phyloP scores from a whole-genome alignment of 2,329 filamentous ascomycete species.

The Tympanopsis confertula region DNA sequence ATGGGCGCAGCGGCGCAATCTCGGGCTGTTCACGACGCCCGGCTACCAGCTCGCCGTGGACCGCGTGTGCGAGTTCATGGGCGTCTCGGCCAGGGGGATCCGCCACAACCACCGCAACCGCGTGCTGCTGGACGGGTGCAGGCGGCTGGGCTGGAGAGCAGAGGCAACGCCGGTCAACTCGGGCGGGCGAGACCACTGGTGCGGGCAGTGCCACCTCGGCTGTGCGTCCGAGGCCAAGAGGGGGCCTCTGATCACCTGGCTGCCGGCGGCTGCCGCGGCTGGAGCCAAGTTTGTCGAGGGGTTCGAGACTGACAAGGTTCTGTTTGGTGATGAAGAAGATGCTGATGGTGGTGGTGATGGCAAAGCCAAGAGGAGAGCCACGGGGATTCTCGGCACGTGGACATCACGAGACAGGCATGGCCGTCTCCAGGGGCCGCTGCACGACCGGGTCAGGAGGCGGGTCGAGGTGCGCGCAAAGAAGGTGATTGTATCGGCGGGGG shows the following conservation, averaged over 20 bases:
- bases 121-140: constrained; percentile 62
- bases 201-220: constrained; percentile 51
- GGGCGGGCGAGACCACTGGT: constrained; percentile 61
- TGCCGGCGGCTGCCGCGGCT: constrained; percentile 67
- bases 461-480: constrained; percentile 68
- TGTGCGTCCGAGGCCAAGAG: constrained; percentile 63
- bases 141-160: constrained; percentile 61
- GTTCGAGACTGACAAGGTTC: constrained; percentile 57
- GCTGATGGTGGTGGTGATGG: constrained; percentile 16
- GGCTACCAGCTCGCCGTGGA: constrained; percentile 73
- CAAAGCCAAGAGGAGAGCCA: constrained; percentile 50
- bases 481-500: constrained; percentile 68
- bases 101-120: constrained; percentile 64
- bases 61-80: constrained; percentile 68
- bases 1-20: constrained; percentile 56
- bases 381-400: constrained; percentile 67
- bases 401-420: constrained; percentile 55
- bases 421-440: constrained; percentile 35
- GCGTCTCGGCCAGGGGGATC: constrained; percentile 53
- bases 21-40: constrained; percentile 62
- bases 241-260: constrained; percentile 64
- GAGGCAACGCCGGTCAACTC: constrained; percentile 70
- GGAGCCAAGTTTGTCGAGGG: constrained; percentile 79
- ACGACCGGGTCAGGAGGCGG: constrained; percentile 38
- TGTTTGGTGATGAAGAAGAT: constrained; percentile 44